phyloP scores from a whole-genome alignment of 139 green algal species.

The Picochlorum costavermella region DNA sequence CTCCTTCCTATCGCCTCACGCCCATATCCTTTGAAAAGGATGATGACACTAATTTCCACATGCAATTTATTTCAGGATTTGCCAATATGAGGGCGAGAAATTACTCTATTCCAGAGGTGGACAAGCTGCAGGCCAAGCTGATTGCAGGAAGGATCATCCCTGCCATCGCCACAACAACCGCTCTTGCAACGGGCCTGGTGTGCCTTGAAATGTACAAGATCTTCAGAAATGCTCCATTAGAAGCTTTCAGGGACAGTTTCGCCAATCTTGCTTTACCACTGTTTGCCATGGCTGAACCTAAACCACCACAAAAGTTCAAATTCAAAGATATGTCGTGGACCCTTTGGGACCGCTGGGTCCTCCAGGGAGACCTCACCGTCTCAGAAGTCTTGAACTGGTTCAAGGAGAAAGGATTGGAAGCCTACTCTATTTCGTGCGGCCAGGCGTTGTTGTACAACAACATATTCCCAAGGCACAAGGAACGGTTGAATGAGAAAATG shows the following conservation, averaged over 20 bases:
- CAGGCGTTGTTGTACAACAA: slow-evolving; percentile 93
- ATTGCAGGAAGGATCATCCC: slow-evolving; percentile 97
- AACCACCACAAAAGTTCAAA: slow-evolving; percentile 63
- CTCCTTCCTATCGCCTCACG: slow-evolving; percentile 45
- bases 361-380: slow-evolving; percentile 93
- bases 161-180: slow-evolving; percentile 95
- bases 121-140: slow-evolving; percentile 94
- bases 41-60: slow-evolving; percentile 97
- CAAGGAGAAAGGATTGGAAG: slow-evolving; percentile 50
- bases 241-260: slow-evolving; percentile 96
- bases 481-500: slow-evolving; percentile 78
- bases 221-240: slow-evolving; percentile 55
- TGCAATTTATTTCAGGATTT: slow-evolving; percentile 80
- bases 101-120: slow-evolving; percentile 78
- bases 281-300: slow-evolving; percentile 94
- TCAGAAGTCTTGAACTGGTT: slow-evolving; percentile 91
- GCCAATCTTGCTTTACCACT: slow-evolving; percentile 95
- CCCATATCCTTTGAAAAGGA: slow-evolving; percentile 92
- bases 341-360: slow-evolving; percentile 94
- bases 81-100: slow-evolving; percentile 98
- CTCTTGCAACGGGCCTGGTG: slow-evolving; percentile 88
- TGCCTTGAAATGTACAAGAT: slow-evolving; percentile 98
- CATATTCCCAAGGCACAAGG: slow-evolving; percentile 96
- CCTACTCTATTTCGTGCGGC: slow-evolving; percentile 91
- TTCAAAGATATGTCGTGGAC: slow-evolving; percentile 74